These are phyloP conservation scores for Fraxinus quadrangulata DNA, from an alignment of 257 asterid genomes.

Conservation along the genomic window DNA sequence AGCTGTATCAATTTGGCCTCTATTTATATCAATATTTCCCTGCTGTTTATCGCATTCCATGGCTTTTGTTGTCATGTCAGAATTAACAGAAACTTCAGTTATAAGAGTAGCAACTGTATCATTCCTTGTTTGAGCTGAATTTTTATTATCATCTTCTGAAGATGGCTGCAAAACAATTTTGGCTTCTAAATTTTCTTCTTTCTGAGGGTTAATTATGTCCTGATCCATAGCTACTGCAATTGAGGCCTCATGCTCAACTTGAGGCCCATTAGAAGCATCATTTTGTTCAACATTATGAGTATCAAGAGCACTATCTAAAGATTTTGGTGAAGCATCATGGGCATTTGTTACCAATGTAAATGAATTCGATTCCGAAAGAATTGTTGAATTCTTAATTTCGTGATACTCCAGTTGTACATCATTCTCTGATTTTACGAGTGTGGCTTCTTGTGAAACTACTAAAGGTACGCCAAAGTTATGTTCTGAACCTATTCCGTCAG, in stretches of 20 bases:
- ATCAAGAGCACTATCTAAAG: constrained; percentile 4
- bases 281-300: constrained; percentile 13
- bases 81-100: constrained; percentile 35
- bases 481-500: constrained; percentile 27
- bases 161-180: constrained; percentile 33
- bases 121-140: constrained; percentile 40
- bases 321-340: constrained; percentile 24
- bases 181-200: constrained; percentile 31
- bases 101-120: constrained; percentile 29
- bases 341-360: constrained; percentile 30
- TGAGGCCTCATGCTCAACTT: constrained; percentile 30
- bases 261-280: constrained; percentile 37
- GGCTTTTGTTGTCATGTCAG: constrained; percentile 24
- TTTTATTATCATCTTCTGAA: constrained; percentile 35
- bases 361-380: constrained; percentile 24
- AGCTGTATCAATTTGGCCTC: constrained; percentile 76
- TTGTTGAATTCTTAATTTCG: constrained; percentile 21
- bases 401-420: constrained; percentile 25
- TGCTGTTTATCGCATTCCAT: constrained; percentile 29
- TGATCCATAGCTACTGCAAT: constrained; percentile 25
- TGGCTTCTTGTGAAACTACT: constrained; percentile 29
- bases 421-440: constrained; percentile 25
- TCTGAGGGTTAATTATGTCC: constrained; percentile 17
- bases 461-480: constrained; percentile 22
- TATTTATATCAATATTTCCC: constrained; percentile 29